Evolutionary conservation across 768 basidiomycete genomes (phyloP), one percentile per base, ranked within the genome.

Genomic region (Amanita inopinata): DNA sequence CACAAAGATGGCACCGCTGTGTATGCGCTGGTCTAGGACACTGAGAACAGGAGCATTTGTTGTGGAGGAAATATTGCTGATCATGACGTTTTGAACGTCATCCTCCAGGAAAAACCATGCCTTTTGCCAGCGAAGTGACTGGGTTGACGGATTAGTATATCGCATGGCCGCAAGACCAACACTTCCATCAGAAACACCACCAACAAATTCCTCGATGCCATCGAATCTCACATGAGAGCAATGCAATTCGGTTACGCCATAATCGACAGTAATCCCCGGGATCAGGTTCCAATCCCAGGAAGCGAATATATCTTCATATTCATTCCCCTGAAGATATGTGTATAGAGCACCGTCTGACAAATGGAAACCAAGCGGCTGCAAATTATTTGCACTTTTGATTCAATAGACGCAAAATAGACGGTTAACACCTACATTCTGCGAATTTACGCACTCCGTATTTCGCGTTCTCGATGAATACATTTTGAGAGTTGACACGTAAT

Each of bases 281-380:
- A 86, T 76, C 5, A 82, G 67, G 49, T 83, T 76, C 83, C 83
- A 86, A 56, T 86, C 80, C 82, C 81, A 82, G 2, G 75, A 66
- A 2, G 74, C 82, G 3, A 74, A 60, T 24, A 84, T 84, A 51
- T 83, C 80, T 52, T 81, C 78, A 53, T 84, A 85, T 56, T 85
- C 83, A 50, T 74, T 62, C 10, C 83, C 83, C 37, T 60, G 59
- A 17, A 79, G 52, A 56, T 83, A 83, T 0, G 76, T 83, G 55
- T 78, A 76, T 7, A 76, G 55, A 0, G 70, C 68, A 2, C 82
- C 83, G 42, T 83, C 78, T 3, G 79, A 67, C 5, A 86, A 64
- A 52, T 86, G 83, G 61, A 83, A 82, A 8, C 80, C 82, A 12
- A 72, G 58, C 5, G 74, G 78, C 75, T 76, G 42, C 38, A 18